Evolutionary conservation across 192 early-diverging fungal genomes (phyloP), one percentile per base, ranked within the genome.

Genomic region (Lobulomyces angularis): DNA sequence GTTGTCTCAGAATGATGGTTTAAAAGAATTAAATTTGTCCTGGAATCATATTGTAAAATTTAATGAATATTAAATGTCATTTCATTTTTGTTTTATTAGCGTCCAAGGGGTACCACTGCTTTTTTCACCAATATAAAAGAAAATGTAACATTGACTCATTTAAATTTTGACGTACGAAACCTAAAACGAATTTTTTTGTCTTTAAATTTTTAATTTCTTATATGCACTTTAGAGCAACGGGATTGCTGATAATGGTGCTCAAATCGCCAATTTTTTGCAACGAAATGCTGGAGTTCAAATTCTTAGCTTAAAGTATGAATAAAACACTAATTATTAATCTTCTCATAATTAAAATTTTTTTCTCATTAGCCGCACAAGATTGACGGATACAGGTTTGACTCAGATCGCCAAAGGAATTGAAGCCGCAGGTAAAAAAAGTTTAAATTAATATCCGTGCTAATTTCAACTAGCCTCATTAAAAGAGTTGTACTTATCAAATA

Each of bases 401-500:
- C 12, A 24, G 0, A 47, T 72, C 16, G 41, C 48, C 2, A 67
- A 60, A 52, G 58, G 45, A 14, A 17, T 67, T n/a, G 69, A 35
- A 67, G 58, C 45, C 57, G 63, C 56, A 56, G 32, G 58, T 26
- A 37, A 14, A 12, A 8, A 17, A n/a, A 27, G 9, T 48, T 5
- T 27, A 3, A 36, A 31, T 30, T 0, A 2, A 2, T 3, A 31
- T 4, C 16, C 1, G 1, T 8, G 33, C 27, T 55, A 9, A 7
- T 20, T 20, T 21, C 5, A 38, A 26, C 3, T 29, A 56, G 54
- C 53, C 31, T 48, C 49, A 22, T 37, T 65, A n/a, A 50, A 27
- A 17, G 64, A 67, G 21, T 41, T 71, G 27, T 57, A 72, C 42
- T 23, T 64, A 8, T 72, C 69, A 3, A 65, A 61, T 22, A 72